Base-by-base conservation (phyloP, 1,139 yeast genomes). In the Yamadazyma pseudoaaseri region DNA sequence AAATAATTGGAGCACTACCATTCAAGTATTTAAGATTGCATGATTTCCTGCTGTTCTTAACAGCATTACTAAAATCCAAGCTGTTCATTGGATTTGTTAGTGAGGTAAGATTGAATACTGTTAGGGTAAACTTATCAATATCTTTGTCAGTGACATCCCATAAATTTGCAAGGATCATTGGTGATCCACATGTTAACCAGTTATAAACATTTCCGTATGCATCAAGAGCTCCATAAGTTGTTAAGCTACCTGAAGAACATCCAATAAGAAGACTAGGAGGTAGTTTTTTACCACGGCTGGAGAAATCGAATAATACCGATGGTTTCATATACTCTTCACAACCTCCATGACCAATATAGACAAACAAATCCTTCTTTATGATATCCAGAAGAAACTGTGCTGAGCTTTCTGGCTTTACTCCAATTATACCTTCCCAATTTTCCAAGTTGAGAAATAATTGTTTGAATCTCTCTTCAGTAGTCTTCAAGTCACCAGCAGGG, bases 131-230 rank as follows among this genome's bases (percentile, higher is more conserved):
- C 47, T 70, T 72, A 57, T 92, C 97, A 35, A 89, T 86, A 54
- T 92, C 98, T 48, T 86, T 89, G 56, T 92, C 98, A 0, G 97
- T 92, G 4, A 92, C 97, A 58, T 89, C 97, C 98, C 98, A 92
- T 43, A 92, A 61, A 51, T 87, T 89, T 0, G 87, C 96, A 27
- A 92, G 62, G 2, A 87, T 71, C 79, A 85, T 73, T 0, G 95
- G 94, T 30, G 87, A 76, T 0, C 95, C 95, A 20, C 92, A 92
- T 4, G 74, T 63, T 22, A 90, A 54, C 70, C 90, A 89, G 35
- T 84, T 80, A 46, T 76, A 73, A 0, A 86, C 73, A 5, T 89
- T 84, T 1, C 97, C 96, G 50, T 74, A 71, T 0, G 95, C 82
- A 43, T 81, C 87, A 38, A 84, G 67, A 8, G 70, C 55, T 2